Base-by-base conservation (phyloP, 139 green algal species). In the Eudorina sp. region DNA sequence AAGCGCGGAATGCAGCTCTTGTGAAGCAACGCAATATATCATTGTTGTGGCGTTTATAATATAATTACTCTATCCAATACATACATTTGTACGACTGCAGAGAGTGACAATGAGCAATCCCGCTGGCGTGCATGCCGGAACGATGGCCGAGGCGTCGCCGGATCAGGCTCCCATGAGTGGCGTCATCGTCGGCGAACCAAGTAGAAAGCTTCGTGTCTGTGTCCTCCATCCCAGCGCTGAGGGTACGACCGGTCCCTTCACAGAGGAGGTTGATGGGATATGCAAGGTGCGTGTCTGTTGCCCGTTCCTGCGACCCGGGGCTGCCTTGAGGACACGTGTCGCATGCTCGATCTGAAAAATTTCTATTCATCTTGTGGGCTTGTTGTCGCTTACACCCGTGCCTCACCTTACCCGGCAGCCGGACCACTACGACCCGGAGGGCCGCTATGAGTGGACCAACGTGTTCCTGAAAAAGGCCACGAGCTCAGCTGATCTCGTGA, bases 401-500 rank as follows among this genome's bases (percentile, higher is more conserved):
- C 48, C 48, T 55, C 11, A 13, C 13, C 13, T 55, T n/a, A n/a
- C n/a, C 41, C 41, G 7, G 3, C 79, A 86, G 79, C 79, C 79
- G 4, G 79, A 86, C 13, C 13, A 36, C 4, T 86, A 77, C 58
- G 79, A 86, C 79, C 51, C 41, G 14, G n/a, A 45, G 4, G 55
- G 41, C 6, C 19, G 60, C 18, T 86, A 74, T n/a, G 79, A 86
- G 8, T 86, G 79, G 79, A 76, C 29, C 8, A 45, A 62, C 41
- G 79, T 62, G 16, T 76, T 58, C 27, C 43, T 86, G 7, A 14
- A 27, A 6, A 86, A 86, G 62, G 79, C 79, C 29, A 62, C 79
- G 29, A 45, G 29, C 79, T 45, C 79, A 8, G 29, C 79, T 2
- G 53, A 86, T 36, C 18, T 86, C 41, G 43, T 76, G 43, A 55